A percentile compares a stretch with the other conserved stretches of the same genome.
Evolutionary conservation across 352 stramenopile genomes (phyloP).

Genomic region (Phytophthora syringae): DNA sequence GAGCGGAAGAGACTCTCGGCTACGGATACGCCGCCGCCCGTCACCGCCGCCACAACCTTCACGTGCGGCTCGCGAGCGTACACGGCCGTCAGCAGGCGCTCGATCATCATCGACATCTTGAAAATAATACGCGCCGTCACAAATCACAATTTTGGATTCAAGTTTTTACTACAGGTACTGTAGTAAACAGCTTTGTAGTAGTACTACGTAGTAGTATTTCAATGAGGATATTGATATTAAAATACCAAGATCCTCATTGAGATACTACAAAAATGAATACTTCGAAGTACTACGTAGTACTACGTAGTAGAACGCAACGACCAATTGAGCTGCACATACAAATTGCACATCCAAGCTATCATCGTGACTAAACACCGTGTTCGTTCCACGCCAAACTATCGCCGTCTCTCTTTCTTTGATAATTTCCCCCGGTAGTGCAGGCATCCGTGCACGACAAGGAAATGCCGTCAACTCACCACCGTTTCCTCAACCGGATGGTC

Average conservation of each 20-base stretch:
- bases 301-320: too few relatives aligned
- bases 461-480: slow-evolving; percentile 1
- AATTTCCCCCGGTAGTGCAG: slow-evolving; percentile 4
- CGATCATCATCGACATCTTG: slow-evolving; percentile 27
- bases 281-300: too few relatives aligned
- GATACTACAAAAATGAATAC: too few relatives aligned
- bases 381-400: slow-evolving; percentile 33
- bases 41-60: slow-evolving; percentile 66
- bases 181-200: too few relatives aligned
- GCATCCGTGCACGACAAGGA: slow-evolving; percentile 12
- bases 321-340: slow-evolving; percentile 2
- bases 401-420: slow-evolving; percentile 20
- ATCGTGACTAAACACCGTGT: slow-evolving; percentile 29
- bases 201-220: too few relatives aligned
- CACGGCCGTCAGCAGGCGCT: slow-evolving; percentile 62
- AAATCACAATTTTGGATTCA: neutral
- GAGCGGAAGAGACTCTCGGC: slow-evolving; percentile 55
- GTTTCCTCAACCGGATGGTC: slow-evolving; percentile 1
- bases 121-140: neutral
- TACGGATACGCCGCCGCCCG: slow-evolving; percentile 58
- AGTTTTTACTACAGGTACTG: too few relatives aligned
- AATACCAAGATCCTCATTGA: too few relatives aligned
- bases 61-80: slow-evolving; percentile 55
- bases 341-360: slow-evolving; percentile 6
- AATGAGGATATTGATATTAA: too few relatives aligned